Evolutionary conservation across 2,329 filamentous ascomycete genomes (phyloP).

Genomic region (Blumeria hordei): DNA sequence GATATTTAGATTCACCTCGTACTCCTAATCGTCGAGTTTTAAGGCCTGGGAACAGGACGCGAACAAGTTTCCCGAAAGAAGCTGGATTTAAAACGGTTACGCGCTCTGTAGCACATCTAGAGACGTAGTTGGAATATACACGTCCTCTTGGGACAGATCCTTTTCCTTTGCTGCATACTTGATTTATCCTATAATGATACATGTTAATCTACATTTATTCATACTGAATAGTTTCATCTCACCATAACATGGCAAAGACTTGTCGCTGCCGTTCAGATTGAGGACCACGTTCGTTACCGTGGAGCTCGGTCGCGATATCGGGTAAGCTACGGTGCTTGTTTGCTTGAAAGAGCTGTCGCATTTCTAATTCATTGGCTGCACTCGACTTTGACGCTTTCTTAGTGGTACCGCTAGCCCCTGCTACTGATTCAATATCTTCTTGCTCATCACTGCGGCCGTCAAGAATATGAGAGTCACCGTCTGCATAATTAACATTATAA

Average conservation of each 20-base stretch:
- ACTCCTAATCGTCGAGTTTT: slow-evolving; percentile 83
- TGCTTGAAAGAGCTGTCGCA: slow-evolving; percentile 47
- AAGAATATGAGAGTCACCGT: slow-evolving; percentile 33
- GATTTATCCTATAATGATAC: slow-evolving; percentile 34
- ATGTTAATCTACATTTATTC: slow-evolving; percentile 1
- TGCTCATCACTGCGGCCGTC: slow-evolving; percentile 29
- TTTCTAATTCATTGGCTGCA: slow-evolving; percentile 59
- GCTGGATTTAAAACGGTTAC: slow-evolving; percentile 91
- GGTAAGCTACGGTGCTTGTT: slow-evolving; percentile 43
- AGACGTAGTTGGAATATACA: slow-evolving; percentile 89
- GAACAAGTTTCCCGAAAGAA: slow-evolving; percentile 90
- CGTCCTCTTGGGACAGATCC: slow-evolving; percentile 76
- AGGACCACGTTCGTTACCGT: slow-evolving; percentile 55
- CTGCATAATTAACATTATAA: slow-evolving; percentile 29
- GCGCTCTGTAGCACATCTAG: slow-evolving; percentile 72
- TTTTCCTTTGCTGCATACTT: slow-evolving; percentile 48
- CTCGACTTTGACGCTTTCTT: slow-evolving; percentile 40
- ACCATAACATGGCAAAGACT: slow-evolving; percentile 78
- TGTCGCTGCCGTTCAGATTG: slow-evolving; percentile 67
- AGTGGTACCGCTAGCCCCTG: slow-evolving; percentile 20
- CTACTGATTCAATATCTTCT: slow-evolving; percentile 29
- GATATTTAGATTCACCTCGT: slow-evolving; percentile 92
- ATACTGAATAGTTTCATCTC: slow-evolving; percentile 15
- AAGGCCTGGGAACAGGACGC: slow-evolving; percentile 85
- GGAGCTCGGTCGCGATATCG: slow-evolving; percentile 52